Conservation (phyloP, 768 basidiomycete genomes). For the Trametes cinnabarina region DNA sequence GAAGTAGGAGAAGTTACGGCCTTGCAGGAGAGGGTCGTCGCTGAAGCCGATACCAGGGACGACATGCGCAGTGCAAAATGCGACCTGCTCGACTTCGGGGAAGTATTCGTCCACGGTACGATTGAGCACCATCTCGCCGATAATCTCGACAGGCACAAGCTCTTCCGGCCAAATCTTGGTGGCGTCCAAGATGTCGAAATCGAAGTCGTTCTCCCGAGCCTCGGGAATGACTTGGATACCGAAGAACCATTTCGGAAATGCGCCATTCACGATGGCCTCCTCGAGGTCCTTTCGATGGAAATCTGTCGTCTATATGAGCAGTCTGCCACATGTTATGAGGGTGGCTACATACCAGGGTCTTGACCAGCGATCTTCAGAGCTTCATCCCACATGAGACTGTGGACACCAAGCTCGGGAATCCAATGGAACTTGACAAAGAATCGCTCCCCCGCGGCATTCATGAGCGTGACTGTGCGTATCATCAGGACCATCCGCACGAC, state of each 20-base stretch:
- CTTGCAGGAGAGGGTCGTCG: constrained; percentile 79
- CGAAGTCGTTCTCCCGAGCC: constrained; percentile 73
- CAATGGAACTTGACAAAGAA: constrained; percentile 90
- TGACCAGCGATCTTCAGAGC: constrained; percentile 79
- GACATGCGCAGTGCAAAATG: constrained; percentile 70
- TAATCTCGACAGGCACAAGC: constrained; percentile 68
- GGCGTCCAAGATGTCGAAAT: constrained; percentile 84
- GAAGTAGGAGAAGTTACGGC: constrained; percentile 83
- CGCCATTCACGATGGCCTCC: constrained; percentile 75
- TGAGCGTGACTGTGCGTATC: constrained; percentile 43
- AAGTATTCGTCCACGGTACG: constrained; percentile 74
- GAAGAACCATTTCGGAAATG: constrained; percentile 75
- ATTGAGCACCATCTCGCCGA: constrained; percentile 73
- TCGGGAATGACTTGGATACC: constrained; percentile 73
- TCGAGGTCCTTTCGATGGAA: constrained; percentile 85
- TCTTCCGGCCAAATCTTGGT: constrained; percentile 89
- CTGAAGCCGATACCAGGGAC: constrained; percentile 71
- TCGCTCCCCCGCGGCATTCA: constrained; percentile 63
- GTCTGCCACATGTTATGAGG: no score
- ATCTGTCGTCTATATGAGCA: no score
- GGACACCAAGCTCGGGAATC: constrained; percentile 77
- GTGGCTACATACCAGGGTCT: constrained; percentile 64
- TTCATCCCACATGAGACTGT: constrained; percentile 87
- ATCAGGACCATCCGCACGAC: not conserved
- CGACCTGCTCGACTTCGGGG: constrained; percentile 84